These are phyloP conservation scores for Microascus cirrosus DNA, from an alignment of 2,329 filamentous ascomycete species.

Conservation along the genomic window DNA sequence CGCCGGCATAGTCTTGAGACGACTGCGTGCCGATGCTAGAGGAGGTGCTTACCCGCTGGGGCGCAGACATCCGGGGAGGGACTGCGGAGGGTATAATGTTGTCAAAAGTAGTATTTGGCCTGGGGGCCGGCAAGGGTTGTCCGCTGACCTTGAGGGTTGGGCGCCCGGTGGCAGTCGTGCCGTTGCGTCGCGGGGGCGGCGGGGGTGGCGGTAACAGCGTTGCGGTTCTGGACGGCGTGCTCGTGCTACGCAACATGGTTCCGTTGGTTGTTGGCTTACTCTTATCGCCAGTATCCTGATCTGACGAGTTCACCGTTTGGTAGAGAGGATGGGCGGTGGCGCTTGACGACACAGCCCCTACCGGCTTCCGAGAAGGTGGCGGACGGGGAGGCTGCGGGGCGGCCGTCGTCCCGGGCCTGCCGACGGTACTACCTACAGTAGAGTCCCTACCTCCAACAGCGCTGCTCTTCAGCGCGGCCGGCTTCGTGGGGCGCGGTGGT, in stretches of 20 bases:
- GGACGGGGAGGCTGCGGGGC: constrained; percentile 16
- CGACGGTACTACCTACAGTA: neutral
- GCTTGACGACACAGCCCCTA: constrained; percentile 9
- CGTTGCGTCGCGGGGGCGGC: constrained; percentile 34
- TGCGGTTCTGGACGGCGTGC: constrained; percentile 3
- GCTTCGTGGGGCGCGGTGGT: constrained; percentile 48
- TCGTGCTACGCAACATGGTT: neutral
- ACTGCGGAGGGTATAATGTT: constrained; percentile 11
- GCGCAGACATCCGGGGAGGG: constrained; percentile 4
- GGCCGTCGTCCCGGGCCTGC: neutral
- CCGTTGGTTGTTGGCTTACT: neutral
- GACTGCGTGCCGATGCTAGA: neutral
- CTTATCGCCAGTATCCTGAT: constrained; percentile 15
- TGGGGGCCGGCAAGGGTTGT: neutral
- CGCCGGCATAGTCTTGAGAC: constrained; percentile 9
- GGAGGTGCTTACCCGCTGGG: neutral
- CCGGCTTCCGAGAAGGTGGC: constrained; percentile 22
- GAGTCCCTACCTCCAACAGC: constrained; percentile 2
- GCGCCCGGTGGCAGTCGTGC: constrained; percentile 20
- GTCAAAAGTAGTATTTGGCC: neutral
- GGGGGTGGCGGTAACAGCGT: constrained; percentile 23
- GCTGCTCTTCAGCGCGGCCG: constrained; percentile 37
- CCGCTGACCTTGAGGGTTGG: neutral
- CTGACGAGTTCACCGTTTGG: constrained; percentile 27
- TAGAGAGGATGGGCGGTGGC: constrained; percentile 23